Conservation (phyloP, 768 basidiomycete genomes). For the Coprinopsis marcescibilis region DNA sequence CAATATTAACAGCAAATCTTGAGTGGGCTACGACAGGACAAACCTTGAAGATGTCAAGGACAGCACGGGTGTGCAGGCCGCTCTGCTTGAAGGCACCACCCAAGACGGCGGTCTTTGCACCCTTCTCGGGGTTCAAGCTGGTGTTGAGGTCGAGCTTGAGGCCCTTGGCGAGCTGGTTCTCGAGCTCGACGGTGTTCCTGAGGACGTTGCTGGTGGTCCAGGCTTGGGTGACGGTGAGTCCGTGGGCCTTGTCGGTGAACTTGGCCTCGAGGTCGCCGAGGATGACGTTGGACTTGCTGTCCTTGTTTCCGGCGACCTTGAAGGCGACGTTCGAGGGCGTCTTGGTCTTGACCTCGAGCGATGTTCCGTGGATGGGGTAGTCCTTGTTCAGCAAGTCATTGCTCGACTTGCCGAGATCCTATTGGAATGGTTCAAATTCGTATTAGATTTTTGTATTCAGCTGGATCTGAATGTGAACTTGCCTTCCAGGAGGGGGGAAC, state of each 20-base stretch:
- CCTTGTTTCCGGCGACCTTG: slow-evolving; percentile 83
- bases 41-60: slow-evolving; percentile 93
- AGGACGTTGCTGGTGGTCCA: slow-evolving; percentile 96
- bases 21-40: slow-evolving; percentile 13
- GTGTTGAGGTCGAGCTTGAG: slow-evolving; percentile 91
- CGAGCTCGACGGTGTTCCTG: slow-evolving; percentile 87
- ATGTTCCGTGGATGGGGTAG: slow-evolving; percentile 70
- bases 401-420: slow-evolving; percentile 97
- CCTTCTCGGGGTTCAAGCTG: slow-evolving; percentile 81
- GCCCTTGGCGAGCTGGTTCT: slow-evolving; percentile 96
- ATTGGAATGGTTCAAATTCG: neutral
- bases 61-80: slow-evolving; percentile 85
- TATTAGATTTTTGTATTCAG: neutral
- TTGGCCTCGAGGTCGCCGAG: slow-evolving; percentile 93
- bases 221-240: slow-evolving; percentile 87
- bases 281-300: slow-evolving; percentile 70
- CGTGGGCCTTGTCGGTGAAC: slow-evolving; percentile 86
- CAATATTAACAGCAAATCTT: neutral
- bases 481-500: slow-evolving; percentile 95
- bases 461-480: neutral
- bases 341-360: slow-evolving; percentile 84
- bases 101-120: slow-evolving; percentile 77
- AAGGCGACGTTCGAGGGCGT: slow-evolving; percentile 88
- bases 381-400: slow-evolving; percentile 92
- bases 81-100: slow-evolving; percentile 93